phyloP scores from a whole-genome alignment of 75 land plant genomes.

The Larix kaempferi region DNA sequence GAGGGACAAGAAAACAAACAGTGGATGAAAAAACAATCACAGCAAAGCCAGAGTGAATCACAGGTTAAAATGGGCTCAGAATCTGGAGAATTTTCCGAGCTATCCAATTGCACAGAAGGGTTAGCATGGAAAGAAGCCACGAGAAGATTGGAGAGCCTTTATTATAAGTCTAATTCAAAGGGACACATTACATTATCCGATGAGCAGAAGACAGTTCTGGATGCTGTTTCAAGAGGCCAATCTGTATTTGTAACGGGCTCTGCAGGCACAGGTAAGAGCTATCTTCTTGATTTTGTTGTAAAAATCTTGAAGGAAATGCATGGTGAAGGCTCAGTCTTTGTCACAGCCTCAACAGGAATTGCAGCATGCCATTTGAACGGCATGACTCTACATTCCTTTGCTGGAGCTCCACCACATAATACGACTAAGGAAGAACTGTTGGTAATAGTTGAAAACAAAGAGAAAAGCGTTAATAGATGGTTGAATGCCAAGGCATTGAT shows the following conservation, averaged over 20 bases:
- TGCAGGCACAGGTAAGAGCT: constrained; percentile 79
- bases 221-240: constrained; percentile 33
- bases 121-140: neutral
- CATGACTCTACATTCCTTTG: constrained; percentile 70
- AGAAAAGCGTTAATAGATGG: constrained; percentile 41
- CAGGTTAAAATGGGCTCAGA: no score
- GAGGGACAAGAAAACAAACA: no score
- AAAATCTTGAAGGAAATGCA: constrained; percentile 26
- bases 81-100: no score
- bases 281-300: constrained; percentile 39
- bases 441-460: constrained; percentile 15
- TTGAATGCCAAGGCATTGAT: constrained; percentile 49
- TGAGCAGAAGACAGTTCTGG: constrained; percentile 41
- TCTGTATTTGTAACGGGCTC: constrained; percentile 84
- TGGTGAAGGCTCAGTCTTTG: constrained; percentile 39
- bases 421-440: constrained; percentile 14
- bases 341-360: constrained; percentile 75
- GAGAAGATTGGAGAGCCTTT: neutral
- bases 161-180: neutral
- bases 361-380: constrained; percentile 75
- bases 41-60: no score
- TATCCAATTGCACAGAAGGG: no score
- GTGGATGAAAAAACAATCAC: no score
- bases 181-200: constrained; percentile 17
- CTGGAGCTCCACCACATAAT: constrained; percentile 46